Conservation (phyloP, 305 asterid species). For the Ilex paraguariensis region DNA sequence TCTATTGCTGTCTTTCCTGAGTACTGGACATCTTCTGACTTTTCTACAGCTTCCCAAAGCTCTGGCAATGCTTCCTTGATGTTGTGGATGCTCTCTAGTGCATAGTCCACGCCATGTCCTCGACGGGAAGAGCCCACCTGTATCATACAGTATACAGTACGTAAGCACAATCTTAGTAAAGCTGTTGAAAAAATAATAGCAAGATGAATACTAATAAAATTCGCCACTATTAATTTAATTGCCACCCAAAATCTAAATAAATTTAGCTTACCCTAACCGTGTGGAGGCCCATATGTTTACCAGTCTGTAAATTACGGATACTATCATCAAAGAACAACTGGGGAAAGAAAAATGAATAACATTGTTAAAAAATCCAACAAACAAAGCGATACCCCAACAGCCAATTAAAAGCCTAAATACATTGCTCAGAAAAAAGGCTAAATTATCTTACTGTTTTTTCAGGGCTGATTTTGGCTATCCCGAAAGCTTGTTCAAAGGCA, state of each 20-base stretch:
- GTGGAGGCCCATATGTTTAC: slow-evolving; percentile 50
- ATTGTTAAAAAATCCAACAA: too few species aligned
- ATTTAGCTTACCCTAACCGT: slow-evolving; percentile 70
- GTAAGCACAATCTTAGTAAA: neutral
- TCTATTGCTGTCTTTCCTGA: slow-evolving; percentile 53
- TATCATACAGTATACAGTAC: neutral
- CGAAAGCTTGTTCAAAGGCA: slow-evolving; percentile 63
- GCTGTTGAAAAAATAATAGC: neutral
- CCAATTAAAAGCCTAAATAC: too few species aligned
- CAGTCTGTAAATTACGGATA: slow-evolving; percentile 71
- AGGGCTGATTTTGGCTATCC: slow-evolving; percentile 61
- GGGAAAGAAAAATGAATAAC: slow-evolving; percentile 2
- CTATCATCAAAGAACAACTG: slow-evolving; percentile 94
- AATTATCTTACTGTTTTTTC: slow-evolving; percentile 51
- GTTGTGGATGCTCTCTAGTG: slow-evolving; percentile 87
- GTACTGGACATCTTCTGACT: slow-evolving; percentile 30
- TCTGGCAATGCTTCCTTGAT: slow-evolving; percentile 83
- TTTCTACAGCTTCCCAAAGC: slow-evolving; percentile 67
- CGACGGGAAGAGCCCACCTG: slow-evolving; percentile 71
- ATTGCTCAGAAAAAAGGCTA: too few species aligned
- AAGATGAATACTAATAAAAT: neutral
- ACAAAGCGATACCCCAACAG: too few species aligned
- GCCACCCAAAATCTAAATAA: neutral
- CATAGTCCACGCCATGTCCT: slow-evolving; percentile 59
- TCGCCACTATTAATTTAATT: neutral